A percentile compares a stretch with the other conserved stretches of the same genome.
phyloP scores from a whole-genome alignment of 2,329 filamentous ascomycete species.

The Clarireedia monteithiana region DNA sequence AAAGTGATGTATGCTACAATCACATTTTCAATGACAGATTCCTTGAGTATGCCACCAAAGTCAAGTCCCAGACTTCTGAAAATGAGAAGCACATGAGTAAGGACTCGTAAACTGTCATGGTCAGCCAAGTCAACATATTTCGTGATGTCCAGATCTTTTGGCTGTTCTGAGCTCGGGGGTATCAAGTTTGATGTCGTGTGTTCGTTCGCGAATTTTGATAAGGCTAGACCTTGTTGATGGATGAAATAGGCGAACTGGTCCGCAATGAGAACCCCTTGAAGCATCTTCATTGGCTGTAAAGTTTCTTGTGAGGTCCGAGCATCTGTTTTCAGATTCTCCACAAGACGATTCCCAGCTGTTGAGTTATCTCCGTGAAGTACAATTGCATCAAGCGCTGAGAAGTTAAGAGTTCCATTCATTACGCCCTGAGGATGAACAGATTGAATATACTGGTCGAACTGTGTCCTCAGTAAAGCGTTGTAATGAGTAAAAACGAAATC shows the following conservation, averaged over 20 bases:
- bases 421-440: conserved; percentile 45
- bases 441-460: conserved; percentile 67
- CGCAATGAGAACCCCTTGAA: conserved; percentile 69
- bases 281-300: conserved; percentile 58
- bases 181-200: conserved; percentile 37
- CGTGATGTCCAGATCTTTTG: conserved; percentile 31
- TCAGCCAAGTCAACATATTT: conserved; percentile 50
- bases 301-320: conserved; percentile 50
- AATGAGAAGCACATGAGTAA: conserved; percentile 63
- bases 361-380: conserved; percentile 51
- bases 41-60: conserved; percentile 33
- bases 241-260: conserved; percentile 51
- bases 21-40: conserved; percentile 55
- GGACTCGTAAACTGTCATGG: conserved; percentile 57
- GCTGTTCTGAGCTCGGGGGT: conserved; percentile 32
- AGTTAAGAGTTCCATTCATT: conserved; percentile 46
- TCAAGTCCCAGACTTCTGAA: conserved; percentile 52
- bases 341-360: conserved; percentile 48
- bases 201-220: conserved; percentile 41
- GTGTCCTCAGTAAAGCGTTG: conserved; percentile 72
- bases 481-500: conserved; percentile 83
- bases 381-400: conserved; percentile 57
- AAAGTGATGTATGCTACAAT: conserved; percentile 76
- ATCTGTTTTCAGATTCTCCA: conserved; percentile 52
- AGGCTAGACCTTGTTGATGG: conserved; percentile 48